Base-by-base conservation (phyloP, 257 asterid species). In the Buddleja alternifolia region DNA sequence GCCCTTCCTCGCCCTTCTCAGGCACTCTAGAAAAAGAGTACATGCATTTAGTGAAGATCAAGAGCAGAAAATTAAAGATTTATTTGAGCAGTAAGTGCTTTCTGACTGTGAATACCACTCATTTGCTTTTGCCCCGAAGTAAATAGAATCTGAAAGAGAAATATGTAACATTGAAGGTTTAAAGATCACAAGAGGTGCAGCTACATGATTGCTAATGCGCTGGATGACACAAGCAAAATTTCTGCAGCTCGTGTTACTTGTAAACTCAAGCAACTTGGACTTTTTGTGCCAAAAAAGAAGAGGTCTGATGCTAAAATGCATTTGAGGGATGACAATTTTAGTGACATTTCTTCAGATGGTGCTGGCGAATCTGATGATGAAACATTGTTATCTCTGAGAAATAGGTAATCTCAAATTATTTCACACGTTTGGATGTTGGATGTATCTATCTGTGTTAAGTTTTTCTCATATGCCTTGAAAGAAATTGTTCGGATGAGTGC, bases 201-300 rank as follows among this genome's bases (percentile, higher is more conserved):
- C 81, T 79, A 80, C 82, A 70, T 90, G 96, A 90, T 93, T 81
- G 97, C 99, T 65, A 81, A 67, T 70, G 95, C 89, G 46, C 82
- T 93, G 77, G 99, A 90, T 71, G 67, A 78, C 54, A 82, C 77
- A 10, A 93, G 96, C 46, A 77, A 73, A 55, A 75, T 88, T 63
- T 77, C 97, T 25, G 83, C 97, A 2, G 80, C 85, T 59, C 92
- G 81, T 78, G 80, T 93, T 74, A 65, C 97, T 10, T 86, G 84
- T 78, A 93, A 89, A 78, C 95, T 93, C 72, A 93, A 87, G 85
- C 95, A 93, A 77, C 96, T 93, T 52, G 97, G 96, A 57, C 88
- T 93, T 57, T 48, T 77, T 78, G 77, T 66, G 75, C 74, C 88
- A 50, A 80, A 75, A 78, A 78, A 78, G 69, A 88, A 80, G 83